Evolutionary conservation across 177 flowering plant species (phyloP).

Genomic region (Tripterygium wilfordii): DNA sequence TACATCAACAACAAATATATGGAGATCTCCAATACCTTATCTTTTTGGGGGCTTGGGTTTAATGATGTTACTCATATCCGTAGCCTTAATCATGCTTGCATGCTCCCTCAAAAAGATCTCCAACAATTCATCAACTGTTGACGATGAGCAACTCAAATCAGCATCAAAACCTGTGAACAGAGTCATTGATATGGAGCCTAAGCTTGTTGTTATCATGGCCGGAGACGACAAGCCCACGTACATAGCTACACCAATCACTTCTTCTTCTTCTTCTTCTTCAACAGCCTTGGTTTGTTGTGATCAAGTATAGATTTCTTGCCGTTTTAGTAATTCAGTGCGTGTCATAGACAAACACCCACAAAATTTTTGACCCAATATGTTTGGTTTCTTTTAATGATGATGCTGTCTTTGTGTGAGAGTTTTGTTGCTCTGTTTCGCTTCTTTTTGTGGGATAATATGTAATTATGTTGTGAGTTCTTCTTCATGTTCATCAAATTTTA

Average conservation of each 20-base stretch:
- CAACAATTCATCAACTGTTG: not conserved
- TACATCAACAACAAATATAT: not conserved
- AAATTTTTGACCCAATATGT: no score
- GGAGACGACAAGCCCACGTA: slow-evolving; percentile 43
- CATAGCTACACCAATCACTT: slow-evolving; percentile 27
- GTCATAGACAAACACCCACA: no score
- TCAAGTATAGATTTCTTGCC: not conserved
- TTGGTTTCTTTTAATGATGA: no score
- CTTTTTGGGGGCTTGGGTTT: slow-evolving; percentile 6
- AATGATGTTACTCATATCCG: not conserved
- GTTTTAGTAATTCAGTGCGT: no score
- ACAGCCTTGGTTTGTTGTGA: not conserved
- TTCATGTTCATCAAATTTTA: no score
- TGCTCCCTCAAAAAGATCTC: slow-evolving; percentile 14
- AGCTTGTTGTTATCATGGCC: slow-evolving; percentile 50
- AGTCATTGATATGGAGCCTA: slow-evolving; percentile 15
- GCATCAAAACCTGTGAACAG: not conserved
- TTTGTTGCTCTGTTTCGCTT: no score
- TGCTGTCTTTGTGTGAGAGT: no score
- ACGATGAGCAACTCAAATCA: slow-evolving; percentile 9
- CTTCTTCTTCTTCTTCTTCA: slow-evolving; percentile 3
- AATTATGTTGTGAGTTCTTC: no score
- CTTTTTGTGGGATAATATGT: no score
- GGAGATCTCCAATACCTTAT: slow-evolving; percentile 8
- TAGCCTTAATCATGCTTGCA: slow-evolving; percentile 5